Conservation (phyloP, 2,329 filamentous ascomycete genomes). For the Fusarium neocosmosporiellum region DNA sequence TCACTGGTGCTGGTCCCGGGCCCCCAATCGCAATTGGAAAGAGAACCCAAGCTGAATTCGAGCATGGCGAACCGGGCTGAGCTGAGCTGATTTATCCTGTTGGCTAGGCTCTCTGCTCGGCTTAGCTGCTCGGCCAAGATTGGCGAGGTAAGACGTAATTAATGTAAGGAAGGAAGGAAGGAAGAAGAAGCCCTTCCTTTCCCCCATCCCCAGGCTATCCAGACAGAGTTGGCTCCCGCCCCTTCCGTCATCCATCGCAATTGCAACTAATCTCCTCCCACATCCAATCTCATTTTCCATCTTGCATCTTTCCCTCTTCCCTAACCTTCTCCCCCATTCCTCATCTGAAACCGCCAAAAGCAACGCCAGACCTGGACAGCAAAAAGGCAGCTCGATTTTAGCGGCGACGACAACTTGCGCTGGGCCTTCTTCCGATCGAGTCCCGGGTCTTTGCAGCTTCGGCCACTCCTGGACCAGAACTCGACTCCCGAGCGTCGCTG, state of each 20-base stretch:
- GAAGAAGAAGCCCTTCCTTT: conserved; percentile 16
- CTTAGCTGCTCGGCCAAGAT: conserved; percentile 23
- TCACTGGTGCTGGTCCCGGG: conserved; percentile 18
- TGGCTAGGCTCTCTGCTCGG: neutral
- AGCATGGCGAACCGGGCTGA: conserved; percentile 1
- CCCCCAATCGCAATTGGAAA: conserved; percentile 23
- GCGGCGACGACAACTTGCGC: neutral
- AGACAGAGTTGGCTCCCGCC: conserved; percentile 26
- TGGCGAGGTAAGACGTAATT: conserved; percentile 29
- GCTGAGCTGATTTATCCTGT: conserved; percentile 9
- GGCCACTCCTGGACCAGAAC: conserved; percentile 31
- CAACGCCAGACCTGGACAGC: neutral
- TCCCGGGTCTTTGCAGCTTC: conserved; percentile 21
- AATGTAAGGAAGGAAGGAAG: conserved; percentile 15
- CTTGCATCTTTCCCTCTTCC: conserved; percentile 11
- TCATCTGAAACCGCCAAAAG: conserved; percentile 26
- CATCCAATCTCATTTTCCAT: conserved; percentile 10
- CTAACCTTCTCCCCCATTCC: conserved; percentile 14
- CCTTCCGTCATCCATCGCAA: conserved; percentile 19
- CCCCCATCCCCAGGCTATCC: conserved; percentile 21
- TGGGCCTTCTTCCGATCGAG: neutral
- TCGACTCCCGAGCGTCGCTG: conserved; percentile 23
- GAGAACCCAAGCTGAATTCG: conserved; percentile 12
- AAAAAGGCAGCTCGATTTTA: neutral
- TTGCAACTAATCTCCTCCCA: conserved; percentile 19